Evolutionary conservation across 2,329 filamentous ascomycete species (phyloP).

Genomic region (Fusarium longipes): DNA sequence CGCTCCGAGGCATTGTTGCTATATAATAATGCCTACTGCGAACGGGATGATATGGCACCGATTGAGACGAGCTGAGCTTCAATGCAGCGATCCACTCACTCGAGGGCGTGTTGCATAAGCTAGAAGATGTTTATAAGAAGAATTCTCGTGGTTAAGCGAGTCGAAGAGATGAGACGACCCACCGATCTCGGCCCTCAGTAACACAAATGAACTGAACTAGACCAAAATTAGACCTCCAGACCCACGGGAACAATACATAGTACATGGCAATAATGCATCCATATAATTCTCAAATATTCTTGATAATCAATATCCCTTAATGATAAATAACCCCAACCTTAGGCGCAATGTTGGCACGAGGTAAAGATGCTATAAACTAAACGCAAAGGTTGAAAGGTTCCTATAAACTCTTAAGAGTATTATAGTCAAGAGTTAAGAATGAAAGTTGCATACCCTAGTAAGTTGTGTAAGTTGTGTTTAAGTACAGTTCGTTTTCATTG

Average conservation of each 20-base stretch:
- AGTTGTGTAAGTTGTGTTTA: no score
- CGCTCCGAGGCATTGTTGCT: conserved; percentile 19
- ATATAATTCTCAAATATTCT: neutral
- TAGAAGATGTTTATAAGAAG: conserved; percentile 10
- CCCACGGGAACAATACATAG: neutral
- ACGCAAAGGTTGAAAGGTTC: neutral
- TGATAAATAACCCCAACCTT: no score
- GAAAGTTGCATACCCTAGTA: no score
- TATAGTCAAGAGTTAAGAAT: no score
- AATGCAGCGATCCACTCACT: conserved; percentile 18
- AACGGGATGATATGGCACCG: neutral
- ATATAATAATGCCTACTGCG: neutral
- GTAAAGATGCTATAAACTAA: neutral
- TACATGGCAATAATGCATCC: no score
- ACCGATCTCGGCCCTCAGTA: conserved; percentile 26
- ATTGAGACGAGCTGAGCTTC: conserved; percentile 5
- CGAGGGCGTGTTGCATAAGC: conserved; percentile 10
- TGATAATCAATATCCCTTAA: neutral
- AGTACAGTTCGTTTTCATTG: neutral
- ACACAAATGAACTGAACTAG: neutral
- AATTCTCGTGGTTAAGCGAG: conserved; percentile 21
- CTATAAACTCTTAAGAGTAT: neutral
- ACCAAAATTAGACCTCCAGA: neutral
- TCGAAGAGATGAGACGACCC: conserved; percentile 7
- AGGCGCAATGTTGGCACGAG: neutral